These are phyloP conservation scores for Phytophthora hibernalis DNA, from an alignment of 352 stramenopile species.

Conservation along the genomic window DNA sequence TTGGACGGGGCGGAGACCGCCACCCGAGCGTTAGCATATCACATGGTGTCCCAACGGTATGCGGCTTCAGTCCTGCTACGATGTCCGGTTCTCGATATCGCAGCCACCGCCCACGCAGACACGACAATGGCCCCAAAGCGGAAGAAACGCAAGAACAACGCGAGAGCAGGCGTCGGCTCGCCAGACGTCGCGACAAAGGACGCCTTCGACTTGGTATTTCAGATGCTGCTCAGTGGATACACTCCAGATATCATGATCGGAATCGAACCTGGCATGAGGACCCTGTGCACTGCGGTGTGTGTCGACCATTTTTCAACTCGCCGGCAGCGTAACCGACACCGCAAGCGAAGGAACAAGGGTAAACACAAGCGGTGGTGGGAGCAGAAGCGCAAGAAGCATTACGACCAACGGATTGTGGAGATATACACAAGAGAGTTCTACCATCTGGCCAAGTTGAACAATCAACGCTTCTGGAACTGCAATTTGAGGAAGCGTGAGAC, in stretches of 20 bases:
- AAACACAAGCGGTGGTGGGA: neutral
- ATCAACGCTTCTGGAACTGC: no score
- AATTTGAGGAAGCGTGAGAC: no score
- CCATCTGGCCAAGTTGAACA: no score
- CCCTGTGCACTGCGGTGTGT: neutral
- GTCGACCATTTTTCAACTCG: neutral
- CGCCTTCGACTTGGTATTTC: neutral
- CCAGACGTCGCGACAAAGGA: neutral
- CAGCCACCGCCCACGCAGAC: neutral
- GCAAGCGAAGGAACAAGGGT: neutral
- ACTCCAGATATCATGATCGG: neutral
- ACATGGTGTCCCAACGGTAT: neutral
- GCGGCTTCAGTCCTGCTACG: neutral
- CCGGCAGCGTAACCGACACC: neutral
- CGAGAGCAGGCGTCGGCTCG: no score
- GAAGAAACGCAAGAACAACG: neutral
- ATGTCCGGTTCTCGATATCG: neutral
- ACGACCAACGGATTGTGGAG: no score
- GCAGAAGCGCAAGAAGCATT: neutral
- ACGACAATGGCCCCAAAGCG: neutral
- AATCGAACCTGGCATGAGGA: neutral
- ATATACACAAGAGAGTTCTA: no score
- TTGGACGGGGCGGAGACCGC: neutral
- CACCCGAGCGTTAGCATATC: neutral
- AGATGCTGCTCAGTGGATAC: neutral